Percentiles rank a stretch among this genome's conserved stretches.
phyloP scores from a whole-genome alignment of 768 basidiomycete genomes.

The Phallus indusiatus region DNA sequence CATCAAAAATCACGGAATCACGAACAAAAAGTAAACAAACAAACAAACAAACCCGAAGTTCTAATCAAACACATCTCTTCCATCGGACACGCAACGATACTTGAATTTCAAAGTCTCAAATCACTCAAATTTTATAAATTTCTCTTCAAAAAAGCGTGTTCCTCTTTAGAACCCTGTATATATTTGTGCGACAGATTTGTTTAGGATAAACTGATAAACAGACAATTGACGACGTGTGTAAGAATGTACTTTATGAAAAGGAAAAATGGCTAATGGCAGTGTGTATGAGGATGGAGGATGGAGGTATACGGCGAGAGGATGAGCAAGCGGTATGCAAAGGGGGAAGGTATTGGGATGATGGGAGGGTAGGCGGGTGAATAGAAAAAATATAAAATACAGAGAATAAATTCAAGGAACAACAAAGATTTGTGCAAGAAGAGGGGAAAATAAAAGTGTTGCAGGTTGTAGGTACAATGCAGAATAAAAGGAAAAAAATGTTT shows the following conservation, averaged over 20 bases:
- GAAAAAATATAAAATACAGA: constrained; percentile 21
- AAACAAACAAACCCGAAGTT: no score
- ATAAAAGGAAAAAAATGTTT: not conserved
- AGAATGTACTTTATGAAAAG: constrained; percentile 11
- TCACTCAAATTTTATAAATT: no score
- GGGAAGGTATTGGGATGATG: constrained; percentile 22
- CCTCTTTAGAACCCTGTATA: not conserved
- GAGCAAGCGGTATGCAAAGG: constrained; percentile 28
- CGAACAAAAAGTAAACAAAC: no score
- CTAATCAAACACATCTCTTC: no score
- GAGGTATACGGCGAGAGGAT: constrained; percentile 40
- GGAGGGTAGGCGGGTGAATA: constrained; percentile 11
- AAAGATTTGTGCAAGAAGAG: constrained; percentile 49
- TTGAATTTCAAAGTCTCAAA: no score
- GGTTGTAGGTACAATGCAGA: no score
- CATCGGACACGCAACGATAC: no score
- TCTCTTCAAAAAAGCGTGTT: not conserved
- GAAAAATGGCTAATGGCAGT: constrained; percentile 28
- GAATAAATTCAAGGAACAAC: constrained; percentile 18
- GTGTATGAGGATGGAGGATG: constrained; percentile 29
- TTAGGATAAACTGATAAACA: not conserved
- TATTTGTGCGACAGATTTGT: not conserved
- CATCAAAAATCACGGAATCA: no score
- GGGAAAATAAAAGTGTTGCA: no score
- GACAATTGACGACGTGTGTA: not conserved